Evolutionary conservation across 495 filamentous ascomycete genomes (phyloP).

Genomic region (Cercophora samala): DNA sequence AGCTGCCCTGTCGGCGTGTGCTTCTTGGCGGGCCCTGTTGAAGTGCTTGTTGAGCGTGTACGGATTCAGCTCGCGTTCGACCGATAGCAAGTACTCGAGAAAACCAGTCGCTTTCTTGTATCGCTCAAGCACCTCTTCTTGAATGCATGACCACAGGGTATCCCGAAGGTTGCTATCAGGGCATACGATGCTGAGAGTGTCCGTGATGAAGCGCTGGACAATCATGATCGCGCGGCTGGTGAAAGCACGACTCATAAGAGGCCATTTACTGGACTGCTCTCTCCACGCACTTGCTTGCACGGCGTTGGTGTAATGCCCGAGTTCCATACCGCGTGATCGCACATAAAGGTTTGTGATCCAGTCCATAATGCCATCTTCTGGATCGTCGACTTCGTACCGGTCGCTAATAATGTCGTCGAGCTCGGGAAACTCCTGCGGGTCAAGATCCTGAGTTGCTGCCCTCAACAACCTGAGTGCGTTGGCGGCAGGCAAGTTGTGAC

Average conservation of each 20-base stretch:
- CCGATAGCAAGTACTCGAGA: slow-evolving; percentile 44
- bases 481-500: background rate
- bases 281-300: slow-evolving; percentile 49
- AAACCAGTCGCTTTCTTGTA: slow-evolving; percentile 45
- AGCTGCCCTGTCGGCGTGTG: slow-evolving; percentile 30
- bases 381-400: background rate
- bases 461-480: background rate
- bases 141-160: slow-evolving; percentile 36
- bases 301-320: slow-evolving; percentile 27
- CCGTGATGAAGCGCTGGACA: slow-evolving; percentile 51
- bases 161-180: slow-evolving; percentile 36
- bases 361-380: slow-evolving; percentile 10
- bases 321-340: slow-evolving; percentile 28
- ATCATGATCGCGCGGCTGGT: slow-evolving; percentile 44
- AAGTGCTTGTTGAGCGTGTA: slow-evolving; percentile 56
- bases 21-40: slow-evolving; percentile 46
- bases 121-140: slow-evolving; percentile 40
- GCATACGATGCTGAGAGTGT: slow-evolving; percentile 30
- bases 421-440: slow-evolving; percentile 18
- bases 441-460: background rate
- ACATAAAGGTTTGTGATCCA: slow-evolving; percentile 27
- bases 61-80: slow-evolving; percentile 47
- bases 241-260: slow-evolving; percentile 43
- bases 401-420: slow-evolving; percentile 14
- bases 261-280: slow-evolving; percentile 56